Base-by-base conservation (phyloP, 345 rosid genomes). In the Salix purpurea region DNA sequence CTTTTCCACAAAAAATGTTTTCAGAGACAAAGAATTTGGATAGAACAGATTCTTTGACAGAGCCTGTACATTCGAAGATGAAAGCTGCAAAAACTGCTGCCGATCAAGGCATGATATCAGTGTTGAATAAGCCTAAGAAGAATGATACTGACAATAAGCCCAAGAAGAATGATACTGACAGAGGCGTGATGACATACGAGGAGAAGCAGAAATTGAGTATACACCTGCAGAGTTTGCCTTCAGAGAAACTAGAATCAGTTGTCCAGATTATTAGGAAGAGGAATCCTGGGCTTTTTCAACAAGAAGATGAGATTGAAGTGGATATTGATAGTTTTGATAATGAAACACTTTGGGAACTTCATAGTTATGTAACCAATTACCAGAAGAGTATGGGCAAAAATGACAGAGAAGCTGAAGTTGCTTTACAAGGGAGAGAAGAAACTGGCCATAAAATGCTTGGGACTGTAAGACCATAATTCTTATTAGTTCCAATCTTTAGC, bases 321-420 rank as follows among this genome's bases (percentile, higher is more conserved):
- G 99, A 96, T 74, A 91, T 96, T 70, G 98, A 92, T 69, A 84
- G 83, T 83, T 89, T 96, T 76, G 98, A 93, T 82, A 83, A 82
- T 19, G 86, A 90, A 76, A 96, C 97, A 14, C 92, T 93, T 74
- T 96, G 97, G 99, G 97, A 96, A 80, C 96, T 96, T 71, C 85
- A 88, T 81, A 83, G 85, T 64, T 87, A 86, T 72, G 90, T 93
- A 36, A 83, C 79, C 13, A 74, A 86, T 56, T 85, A 89, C 74
- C 86, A 81, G 73, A 90, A 78, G 54, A 79, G 83, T 82, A 70
- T 77, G 52, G 83, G 74, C 85, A 87, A 85, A 86, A 77, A 65
- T 84, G 82, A 80, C 70, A 80, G 80, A 70, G 85, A 86, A 34
- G 85, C 79, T 65, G 89, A 82, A 82, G 44, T 79, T 52, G 73